These are phyloP conservation scores for Babesia caballi DNA, from an alignment of 169 alveolate species.

Conservation along the genomic window DNA sequence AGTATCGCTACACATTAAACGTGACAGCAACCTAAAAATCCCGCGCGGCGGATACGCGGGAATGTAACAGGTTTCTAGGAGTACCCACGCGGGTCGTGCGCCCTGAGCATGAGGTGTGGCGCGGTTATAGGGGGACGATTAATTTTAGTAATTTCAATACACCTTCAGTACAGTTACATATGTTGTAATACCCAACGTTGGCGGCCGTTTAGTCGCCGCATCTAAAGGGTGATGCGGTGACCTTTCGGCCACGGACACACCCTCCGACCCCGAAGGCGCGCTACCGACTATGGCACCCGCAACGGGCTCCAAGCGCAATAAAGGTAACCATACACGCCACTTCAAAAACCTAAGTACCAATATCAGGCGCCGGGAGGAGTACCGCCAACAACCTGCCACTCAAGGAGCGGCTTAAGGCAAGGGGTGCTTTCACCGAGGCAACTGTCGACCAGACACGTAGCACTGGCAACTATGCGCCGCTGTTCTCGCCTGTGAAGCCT, in stretches of 20 bases:
- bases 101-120: no score
- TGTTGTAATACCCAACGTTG: no score
- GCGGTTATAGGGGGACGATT: no score
- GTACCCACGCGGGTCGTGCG: no score
- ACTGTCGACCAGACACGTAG: neutral
- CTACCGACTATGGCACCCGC: neutral
- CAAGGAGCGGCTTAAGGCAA: slow-evolving; percentile 35
- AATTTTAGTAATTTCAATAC: no score
- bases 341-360: neutral
- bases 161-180: no score
- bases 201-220: no score
- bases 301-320: neutral
- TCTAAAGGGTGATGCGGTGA: neutral
- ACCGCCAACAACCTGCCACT: slow-evolving; percentile 1
- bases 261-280: neutral
- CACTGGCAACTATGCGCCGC: neutral
- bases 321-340: neutral
- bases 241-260: neutral
- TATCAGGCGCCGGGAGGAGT: neutral
- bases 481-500: slow-evolving; percentile 15
- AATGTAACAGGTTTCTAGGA: no score
- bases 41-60: no score
- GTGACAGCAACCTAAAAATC: no score
- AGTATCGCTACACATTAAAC: no score
- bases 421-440: slow-evolving; percentile 12